These are phyloP conservation scores for Rutstroemia sp. DNA, from an alignment of 2,329 filamentous ascomycete species.

Conservation along the genomic window DNA sequence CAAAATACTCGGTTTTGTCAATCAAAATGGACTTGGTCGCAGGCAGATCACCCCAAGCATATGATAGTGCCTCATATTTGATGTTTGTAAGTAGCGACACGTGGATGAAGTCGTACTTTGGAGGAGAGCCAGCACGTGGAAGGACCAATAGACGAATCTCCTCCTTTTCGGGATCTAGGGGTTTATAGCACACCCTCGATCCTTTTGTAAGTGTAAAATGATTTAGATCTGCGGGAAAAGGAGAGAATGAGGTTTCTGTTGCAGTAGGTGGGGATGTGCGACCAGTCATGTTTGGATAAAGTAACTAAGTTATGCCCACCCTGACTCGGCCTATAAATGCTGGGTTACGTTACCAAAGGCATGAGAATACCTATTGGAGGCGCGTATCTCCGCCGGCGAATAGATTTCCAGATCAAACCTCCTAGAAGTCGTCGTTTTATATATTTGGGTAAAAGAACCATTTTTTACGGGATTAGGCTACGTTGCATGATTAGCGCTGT, in stretches of 20 bases:
- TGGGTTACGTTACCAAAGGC: too few relatives aligned
- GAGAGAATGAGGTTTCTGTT: neutral
- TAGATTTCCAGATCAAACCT: too few relatives aligned
- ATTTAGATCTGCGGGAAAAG: neutral
- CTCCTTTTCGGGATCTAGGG: neutral
- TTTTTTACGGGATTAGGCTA: neutral
- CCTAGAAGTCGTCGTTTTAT: too few relatives aligned
- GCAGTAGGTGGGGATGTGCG: neutral
- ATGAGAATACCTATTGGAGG: too few relatives aligned
- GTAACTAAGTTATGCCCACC: too few relatives aligned
- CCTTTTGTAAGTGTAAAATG: neutral
- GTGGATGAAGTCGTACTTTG: constrained; percentile 6
- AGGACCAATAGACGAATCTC: constrained; percentile 3
- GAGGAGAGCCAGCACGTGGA: neutral
- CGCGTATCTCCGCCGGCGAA: too few relatives aligned
- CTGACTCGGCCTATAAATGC: neutral
- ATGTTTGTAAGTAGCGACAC: constrained; percentile 3
- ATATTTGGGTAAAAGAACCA: neutral
- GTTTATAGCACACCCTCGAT: neutral
- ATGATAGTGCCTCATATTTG: constrained; percentile 11
- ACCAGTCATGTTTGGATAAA: neutral
- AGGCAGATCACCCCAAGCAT: constrained; percentile 7
- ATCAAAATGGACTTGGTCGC: constrained; percentile 1
- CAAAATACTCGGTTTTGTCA: neutral
- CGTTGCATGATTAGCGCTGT: neutral